Evolutionary conservation across 345 rosid genomes (phyloP).

Genomic region (Brassica rapa): DNA sequence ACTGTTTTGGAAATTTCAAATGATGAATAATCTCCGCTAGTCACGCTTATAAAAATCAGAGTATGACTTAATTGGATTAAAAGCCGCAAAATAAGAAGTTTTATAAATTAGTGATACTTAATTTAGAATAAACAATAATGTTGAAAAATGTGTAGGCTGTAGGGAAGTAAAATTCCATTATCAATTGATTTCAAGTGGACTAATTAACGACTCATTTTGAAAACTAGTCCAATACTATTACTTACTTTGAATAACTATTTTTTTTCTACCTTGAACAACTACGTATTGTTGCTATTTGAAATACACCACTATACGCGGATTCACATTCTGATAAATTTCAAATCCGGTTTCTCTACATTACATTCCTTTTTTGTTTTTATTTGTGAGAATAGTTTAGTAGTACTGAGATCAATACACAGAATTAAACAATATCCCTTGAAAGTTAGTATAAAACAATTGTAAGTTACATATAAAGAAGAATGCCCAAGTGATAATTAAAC

Average conservation of each 20-base stretch:
- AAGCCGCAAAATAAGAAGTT: conserved; percentile 40
- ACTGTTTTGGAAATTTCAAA: not conserved
- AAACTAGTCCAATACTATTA: conserved; percentile 11
- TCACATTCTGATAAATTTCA: conserved; percentile 29
- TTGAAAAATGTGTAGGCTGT: conserved; percentile 20
- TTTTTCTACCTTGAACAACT: not conserved
- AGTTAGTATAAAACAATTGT: not conserved
- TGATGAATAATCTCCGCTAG: conserved; percentile 17
- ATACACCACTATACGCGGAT: conserved; percentile 17
- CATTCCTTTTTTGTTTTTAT: conserved; percentile 1
- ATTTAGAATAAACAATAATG: conserved; percentile 15
- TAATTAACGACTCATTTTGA: conserved; percentile 39
- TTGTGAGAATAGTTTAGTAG: not conserved
- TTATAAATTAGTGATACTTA: not conserved
- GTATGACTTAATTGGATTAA: conserved; percentile 19
- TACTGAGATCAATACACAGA: not conserved
- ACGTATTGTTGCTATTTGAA: not conserved
- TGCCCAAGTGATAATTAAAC: not conserved
- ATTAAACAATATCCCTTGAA: not conserved
- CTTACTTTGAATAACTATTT: conserved; percentile 16
- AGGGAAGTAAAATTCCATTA: conserved; percentile 47
- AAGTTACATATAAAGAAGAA: not conserved
- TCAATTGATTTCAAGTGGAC: conserved; percentile 39
- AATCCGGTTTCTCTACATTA: not conserved
- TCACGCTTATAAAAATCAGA: conserved; percentile 27